A percentile compares a stretch with the other conserved stretches of the same genome.
Conservation (phyloP, 176 grass and related monocot genomes). For the Oryza longistaminata region DNA sequence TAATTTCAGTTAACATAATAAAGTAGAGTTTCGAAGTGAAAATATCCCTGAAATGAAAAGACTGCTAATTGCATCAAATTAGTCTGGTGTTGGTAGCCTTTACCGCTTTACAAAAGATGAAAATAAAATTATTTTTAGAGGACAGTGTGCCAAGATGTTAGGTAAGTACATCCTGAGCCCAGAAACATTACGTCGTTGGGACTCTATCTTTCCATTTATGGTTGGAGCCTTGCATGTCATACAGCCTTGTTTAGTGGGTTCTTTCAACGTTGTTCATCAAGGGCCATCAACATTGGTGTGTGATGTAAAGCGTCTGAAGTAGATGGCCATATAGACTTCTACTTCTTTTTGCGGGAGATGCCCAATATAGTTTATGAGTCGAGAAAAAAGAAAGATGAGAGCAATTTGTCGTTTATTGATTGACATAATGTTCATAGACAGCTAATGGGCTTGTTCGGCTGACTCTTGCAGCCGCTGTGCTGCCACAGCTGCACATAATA, state of each 20-base stretch:
- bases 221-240: neutral
- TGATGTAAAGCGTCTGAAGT: too few relatives aligned
- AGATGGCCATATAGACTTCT: too few relatives aligned
- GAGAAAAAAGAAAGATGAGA: too few relatives aligned
- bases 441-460: too few relatives aligned
- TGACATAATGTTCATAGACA: too few relatives aligned
- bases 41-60: conserved; percentile 16
- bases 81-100: conserved; percentile 27
- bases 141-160: conserved; percentile 24
- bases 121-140: conserved; percentile 19
- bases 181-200: neutral
- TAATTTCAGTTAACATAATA: neutral
- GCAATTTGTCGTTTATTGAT: too few relatives aligned
- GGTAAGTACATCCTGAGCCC: neutral
- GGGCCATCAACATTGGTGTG: too few relatives aligned
- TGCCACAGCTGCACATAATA: too few relatives aligned
- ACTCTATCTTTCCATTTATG: conserved; percentile 30
- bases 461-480: too few relatives aligned
- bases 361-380: too few relatives aligned
- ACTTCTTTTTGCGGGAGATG: too few relatives aligned
- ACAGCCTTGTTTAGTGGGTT: neutral
- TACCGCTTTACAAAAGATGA: conserved; percentile 37
- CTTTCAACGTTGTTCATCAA: neutral
- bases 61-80: conserved; percentile 37
- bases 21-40: neutral